Conservation (phyloP, 1,139 yeast genomes). For the Candida buenavistaensis region DNA sequence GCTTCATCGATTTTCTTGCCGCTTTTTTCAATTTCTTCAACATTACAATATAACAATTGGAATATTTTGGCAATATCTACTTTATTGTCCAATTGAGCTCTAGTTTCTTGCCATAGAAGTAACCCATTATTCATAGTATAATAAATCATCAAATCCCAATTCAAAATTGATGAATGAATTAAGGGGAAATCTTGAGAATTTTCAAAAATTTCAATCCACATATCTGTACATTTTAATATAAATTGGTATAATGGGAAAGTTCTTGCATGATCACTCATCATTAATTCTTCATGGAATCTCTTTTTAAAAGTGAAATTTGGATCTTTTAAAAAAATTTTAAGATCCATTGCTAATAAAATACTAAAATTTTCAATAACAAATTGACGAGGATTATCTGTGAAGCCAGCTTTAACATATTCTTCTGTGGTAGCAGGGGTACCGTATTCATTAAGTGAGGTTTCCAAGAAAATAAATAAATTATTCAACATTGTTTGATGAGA, state of each 20-base stretch:
- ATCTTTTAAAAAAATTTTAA: conserved; percentile 52
- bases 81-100: conserved; percentile 45
- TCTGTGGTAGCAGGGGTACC: conserved; percentile 48
- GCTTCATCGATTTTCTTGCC: conserved; percentile 41
- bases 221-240: conserved; percentile 34
- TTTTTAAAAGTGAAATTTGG: conserved; percentile 60
- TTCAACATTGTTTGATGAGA: conserved; percentile 45
- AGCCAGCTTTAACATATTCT: conserved; percentile 49
- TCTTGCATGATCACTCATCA: conserved; percentile 46
- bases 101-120: conserved; percentile 68
- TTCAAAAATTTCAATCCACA: conserved; percentile 44
- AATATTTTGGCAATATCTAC: conserved; percentile 53
- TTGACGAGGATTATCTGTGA: conserved; percentile 43
- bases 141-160: conserved; percentile 59
- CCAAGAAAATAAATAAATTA: conserved; percentile 41
- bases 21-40: conserved; percentile 28
- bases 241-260: conserved; percentile 45
- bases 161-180: conserved; percentile 47
- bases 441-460: conserved; percentile 43
- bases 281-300: conserved; percentile 57
- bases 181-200: conserved; percentile 31
- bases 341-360: conserved; percentile 47
- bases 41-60: conserved; percentile 35
- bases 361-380: conserved; percentile 45
- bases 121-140: conserved; percentile 57